Percentiles rank a stretch among this genome's conserved stretches.
Conservation (phyloP, 805 yeast genomes). For the Pichia sporocuriosa region DNA sequence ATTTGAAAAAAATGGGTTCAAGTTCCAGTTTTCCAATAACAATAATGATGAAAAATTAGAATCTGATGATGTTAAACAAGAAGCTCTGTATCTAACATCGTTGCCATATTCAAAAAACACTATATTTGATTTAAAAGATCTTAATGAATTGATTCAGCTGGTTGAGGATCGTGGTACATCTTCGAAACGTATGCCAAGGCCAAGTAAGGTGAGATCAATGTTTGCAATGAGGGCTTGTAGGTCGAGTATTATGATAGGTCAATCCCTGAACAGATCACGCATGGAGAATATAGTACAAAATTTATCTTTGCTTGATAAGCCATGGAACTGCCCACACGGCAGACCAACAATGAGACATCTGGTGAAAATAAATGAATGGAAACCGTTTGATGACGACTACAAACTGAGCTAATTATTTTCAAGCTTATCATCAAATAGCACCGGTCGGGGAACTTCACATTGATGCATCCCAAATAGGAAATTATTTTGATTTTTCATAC, state of each 20-base stretch:
- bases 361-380: slow-evolving; percentile 49
- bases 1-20: slow-evolving; percentile 75
- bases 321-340: slow-evolving; percentile 98
- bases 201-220: slow-evolving; percentile 75
- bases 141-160: slow-evolving; percentile 68
- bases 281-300: slow-evolving; percentile 68
- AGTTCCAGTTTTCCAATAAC: slow-evolving; percentile 32
- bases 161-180: slow-evolving; percentile 49
- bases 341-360: slow-evolving; percentile 94
- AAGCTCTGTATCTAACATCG: slow-evolving; percentile 46
- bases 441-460: background rate
- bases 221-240: slow-evolving; percentile 96
- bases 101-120: slow-evolving; percentile 70
- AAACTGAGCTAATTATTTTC: too few species aligned
- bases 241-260: slow-evolving; percentile 90
- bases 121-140: slow-evolving; percentile 60
- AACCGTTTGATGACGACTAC: slow-evolving; percentile 40
- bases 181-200: slow-evolving; percentile 38
- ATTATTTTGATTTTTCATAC: too few species aligned
- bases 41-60: slow-evolving; percentile 37
- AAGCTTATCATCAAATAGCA: background rate
- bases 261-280: slow-evolving; percentile 44
- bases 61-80: slow-evolving; percentile 33
- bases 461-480: background rate
- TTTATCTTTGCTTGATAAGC: slow-evolving; percentile 70